A percentile compares a stretch with the other conserved stretches of the same genome.
Conservation (phyloP, 495 filamentous ascomycete species). For the Bryoglossum gracile region DNA sequence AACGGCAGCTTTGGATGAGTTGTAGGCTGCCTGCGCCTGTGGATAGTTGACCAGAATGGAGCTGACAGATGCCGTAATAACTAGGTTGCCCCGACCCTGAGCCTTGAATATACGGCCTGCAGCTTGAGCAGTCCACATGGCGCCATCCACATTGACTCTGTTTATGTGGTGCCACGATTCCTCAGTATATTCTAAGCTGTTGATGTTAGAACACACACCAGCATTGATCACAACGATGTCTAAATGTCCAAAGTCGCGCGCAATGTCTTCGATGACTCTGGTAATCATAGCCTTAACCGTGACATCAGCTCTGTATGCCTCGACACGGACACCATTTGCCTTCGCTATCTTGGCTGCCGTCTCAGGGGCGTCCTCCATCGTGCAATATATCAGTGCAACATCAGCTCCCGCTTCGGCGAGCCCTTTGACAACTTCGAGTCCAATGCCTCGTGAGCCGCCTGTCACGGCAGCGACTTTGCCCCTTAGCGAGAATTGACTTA, state of each 20-base stretch:
- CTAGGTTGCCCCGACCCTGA: slow-evolving; percentile 36
- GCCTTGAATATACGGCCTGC: slow-evolving; percentile 1
- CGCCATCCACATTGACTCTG: slow-evolving; percentile 2
- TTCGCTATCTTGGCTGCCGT: neutral
- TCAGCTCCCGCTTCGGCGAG: slow-evolving; percentile 1
- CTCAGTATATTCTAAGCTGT: neutral
- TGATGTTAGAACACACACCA: neutral
- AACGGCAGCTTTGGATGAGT: slow-evolving; percentile 78
- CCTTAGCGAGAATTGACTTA: neutral
- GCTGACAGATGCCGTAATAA: slow-evolving; percentile 48
- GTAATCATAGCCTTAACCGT: neutral
- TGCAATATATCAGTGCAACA: neutral
- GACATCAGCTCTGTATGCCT: neutral
- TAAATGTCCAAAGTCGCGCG: neutral
- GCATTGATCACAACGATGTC: slow-evolving; percentile 5
- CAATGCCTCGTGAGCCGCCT: neutral
- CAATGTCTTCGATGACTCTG: neutral
- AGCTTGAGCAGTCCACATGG: slow-evolving; percentile 5
- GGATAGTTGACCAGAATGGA: slow-evolving; percentile 49
- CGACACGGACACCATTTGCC: neutral
- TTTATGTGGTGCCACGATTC: neutral
- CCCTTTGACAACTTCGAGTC: neutral
- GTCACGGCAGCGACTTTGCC: neutral
- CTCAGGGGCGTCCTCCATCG: neutral
- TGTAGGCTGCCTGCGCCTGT: slow-evolving; percentile 57